phyloP scores from a whole-genome alignment of 176 grass and related monocot species.

The Musa beccarii region DNA sequence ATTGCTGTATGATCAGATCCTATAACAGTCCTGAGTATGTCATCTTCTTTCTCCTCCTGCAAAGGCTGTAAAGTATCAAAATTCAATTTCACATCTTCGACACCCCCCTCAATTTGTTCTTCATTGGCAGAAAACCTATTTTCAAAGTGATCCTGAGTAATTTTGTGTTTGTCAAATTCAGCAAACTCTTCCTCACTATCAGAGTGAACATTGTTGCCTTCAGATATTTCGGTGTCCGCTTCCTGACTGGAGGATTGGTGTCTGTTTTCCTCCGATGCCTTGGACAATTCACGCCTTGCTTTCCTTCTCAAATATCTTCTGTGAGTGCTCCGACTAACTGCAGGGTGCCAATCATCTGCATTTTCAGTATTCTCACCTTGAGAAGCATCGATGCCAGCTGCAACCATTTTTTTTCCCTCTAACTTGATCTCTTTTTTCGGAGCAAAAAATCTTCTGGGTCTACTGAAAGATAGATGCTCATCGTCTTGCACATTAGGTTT shows the following conservation, averaged over 20 bases:
- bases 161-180: not conserved
- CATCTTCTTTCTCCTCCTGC: constrained; percentile 27
- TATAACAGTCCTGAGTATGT: constrained; percentile 19
- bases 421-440: constrained; percentile 37
- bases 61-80: constrained; percentile 15
- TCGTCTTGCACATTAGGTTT: constrained; percentile 25
- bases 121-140: constrained; percentile 1
- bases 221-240: constrained; percentile 26
- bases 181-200: constrained; percentile 14
- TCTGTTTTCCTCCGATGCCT: constrained; percentile 31
- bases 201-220: constrained; percentile 21
- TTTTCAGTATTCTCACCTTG: constrained; percentile 65
- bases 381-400: constrained; percentile 35
- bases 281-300: constrained; percentile 51
- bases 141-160: constrained; percentile 10
- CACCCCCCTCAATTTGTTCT: not conserved
- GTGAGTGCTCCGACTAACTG: constrained; percentile 83
- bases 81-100: constrained; percentile 6
- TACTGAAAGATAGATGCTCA: constrained; percentile 9
- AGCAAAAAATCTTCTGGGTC: not conserved
- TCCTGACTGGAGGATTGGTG: constrained; percentile 4
- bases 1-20: constrained; percentile 14
- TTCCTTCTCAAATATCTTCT: constrained; percentile 84
- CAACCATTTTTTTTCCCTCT: constrained; percentile 40
- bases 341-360: constrained; percentile 62